Base-by-base conservation (phyloP, 352 stramenopile genomes). In the Globisporangium cystogenes region DNA sequence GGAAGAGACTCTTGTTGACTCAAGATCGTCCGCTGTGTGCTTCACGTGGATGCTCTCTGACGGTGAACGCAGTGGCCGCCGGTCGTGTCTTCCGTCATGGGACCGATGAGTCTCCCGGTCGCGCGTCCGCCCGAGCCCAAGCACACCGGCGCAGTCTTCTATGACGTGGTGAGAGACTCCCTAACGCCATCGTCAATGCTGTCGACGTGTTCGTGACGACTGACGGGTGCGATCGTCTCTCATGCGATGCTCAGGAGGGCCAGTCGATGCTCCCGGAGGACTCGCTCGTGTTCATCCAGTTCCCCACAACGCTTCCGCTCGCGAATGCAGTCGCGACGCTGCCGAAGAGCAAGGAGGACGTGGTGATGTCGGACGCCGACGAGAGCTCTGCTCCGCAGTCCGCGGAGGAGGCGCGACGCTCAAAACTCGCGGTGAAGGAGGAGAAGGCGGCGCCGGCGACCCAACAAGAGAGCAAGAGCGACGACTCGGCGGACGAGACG, bases 281-380 rank as follows among this genome's bases (percentile, higher is more conserved):
- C 59, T 69, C 80, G 48, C 60, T 94, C 7, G 72, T 94, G 7
- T 94, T 92, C 67, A 64, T 94, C 39, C 84, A 94, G 50, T 67
- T 94, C 47, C 84, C 84, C 11, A 94, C 84, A 26, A 94, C 84
- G 20, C 67, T 94, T 7, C 84, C 84, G 21, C 72, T 91, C 24
- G 70, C 77, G 37, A 84, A 70, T 48, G 72, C 67, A 0, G 67
- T 71, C 20, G 57, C 62, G 7, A 74, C 70, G 26, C 21, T 44
- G 10, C 55, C 58, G 5, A 74, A 65, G 27, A 57, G 55, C 23
- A 55, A 64, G 26, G 53, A 69, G 43, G 64, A 77, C 24, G 67
- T 74, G 24, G 33, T 60, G 10, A 73, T 81, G 59, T 53, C 40
- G 7, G 52, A 68, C 33, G 45, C 50, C 12, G 60, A 86, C n/a